These are phyloP conservation scores for Dicorynia guianensis DNA, from an alignment of 306 rosid genomes.

Conservation along the genomic window DNA sequence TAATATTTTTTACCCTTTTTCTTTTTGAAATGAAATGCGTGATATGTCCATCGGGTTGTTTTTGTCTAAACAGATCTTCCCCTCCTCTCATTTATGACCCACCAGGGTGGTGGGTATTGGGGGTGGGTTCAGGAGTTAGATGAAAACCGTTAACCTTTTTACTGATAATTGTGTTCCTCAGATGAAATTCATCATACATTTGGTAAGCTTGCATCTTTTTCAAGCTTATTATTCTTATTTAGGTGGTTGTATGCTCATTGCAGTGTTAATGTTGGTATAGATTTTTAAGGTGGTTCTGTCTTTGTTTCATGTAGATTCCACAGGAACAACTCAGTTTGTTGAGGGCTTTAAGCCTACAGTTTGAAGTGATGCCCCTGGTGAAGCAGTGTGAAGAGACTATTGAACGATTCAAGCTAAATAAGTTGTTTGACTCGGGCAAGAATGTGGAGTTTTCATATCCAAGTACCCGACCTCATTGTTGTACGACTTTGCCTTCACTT, in stretches of 20 bases:
- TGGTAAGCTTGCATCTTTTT: slow-evolving; percentile 7
- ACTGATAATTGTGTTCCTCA: not conserved
- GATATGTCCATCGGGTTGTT: too few species aligned
- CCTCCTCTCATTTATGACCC: too few species aligned
- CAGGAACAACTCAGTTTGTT: slow-evolving; percentile 69
- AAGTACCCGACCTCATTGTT: slow-evolving; percentile 60
- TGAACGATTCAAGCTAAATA: slow-evolving; percentile 65
- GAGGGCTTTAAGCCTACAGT: slow-evolving; percentile 75
- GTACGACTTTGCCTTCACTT: slow-evolving; percentile 67
- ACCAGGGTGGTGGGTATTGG: too few species aligned
- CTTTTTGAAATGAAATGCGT: too few species aligned
- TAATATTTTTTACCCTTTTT: too few species aligned
- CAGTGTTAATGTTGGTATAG: not conserved
- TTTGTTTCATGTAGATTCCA: slow-evolving; percentile 62
- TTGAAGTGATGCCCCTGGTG: slow-evolving; percentile 76
- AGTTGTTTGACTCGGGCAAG: slow-evolving; percentile 57
- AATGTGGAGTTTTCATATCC: slow-evolving; percentile 71
- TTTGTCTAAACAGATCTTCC: too few species aligned
- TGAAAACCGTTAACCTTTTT: too few species aligned
- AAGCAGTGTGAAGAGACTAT: slow-evolving; percentile 81
- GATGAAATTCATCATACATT: not conserved
- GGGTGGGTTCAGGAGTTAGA: too few species aligned
- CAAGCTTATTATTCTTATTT: slow-evolving; percentile 12
- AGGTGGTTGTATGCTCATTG: not conserved
- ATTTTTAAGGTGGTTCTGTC: slow-evolving; percentile 36